Base-by-base conservation (phyloP, 257 asterid genomes). In the Mitragyna speciosa region DNA sequence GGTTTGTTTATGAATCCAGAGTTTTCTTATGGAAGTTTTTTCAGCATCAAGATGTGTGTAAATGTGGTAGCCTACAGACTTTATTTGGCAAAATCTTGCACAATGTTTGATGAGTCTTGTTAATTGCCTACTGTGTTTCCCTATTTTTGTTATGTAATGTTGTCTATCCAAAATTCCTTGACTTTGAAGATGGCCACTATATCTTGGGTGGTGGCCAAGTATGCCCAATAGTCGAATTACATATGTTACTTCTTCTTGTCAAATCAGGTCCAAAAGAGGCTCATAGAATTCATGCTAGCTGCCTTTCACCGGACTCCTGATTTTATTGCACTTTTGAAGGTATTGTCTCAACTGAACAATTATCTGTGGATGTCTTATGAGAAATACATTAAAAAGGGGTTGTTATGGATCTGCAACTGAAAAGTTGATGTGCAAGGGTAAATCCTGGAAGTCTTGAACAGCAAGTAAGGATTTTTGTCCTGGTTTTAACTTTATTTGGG, bases 291-390 rank as follows among this genome's bases (percentile, higher is more conserved):
- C 89, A 76, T 95, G 90, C 98, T 95, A 79, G 86, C 98, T 78
- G 91, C 92, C 83, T 93, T 95, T 72, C 90, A 87, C 76, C 90
- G 89, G 76, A 89, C 96, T 80, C 99, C 99, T 84, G 86, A 87
- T 81, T 89, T 93, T 80, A 86, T 95, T 85, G 97, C 98, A 52
- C 86, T 95, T 78, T 90, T 95, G 70, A 95, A 95, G 98, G 98
- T 93, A 86, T 75, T 77, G 75, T 75, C 56, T 78, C 52, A 45
- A 61, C 70, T 48, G 24, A 72, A 76, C 68, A 5, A 17, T 33
- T n/a, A 14, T 17, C 20, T 12, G 5, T 2, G 78, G 24, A 33
- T 74, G 52, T 33, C 51, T 52, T 54, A 19, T 28, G 3, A 54
- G 49, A 73, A 30, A 17, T 54, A 19, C 47, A 11, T 74, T 54